Evolutionary conservation across 1,284 basidiomycete genomes (phyloP).

Genomic region (Pascua sp.): DNA sequence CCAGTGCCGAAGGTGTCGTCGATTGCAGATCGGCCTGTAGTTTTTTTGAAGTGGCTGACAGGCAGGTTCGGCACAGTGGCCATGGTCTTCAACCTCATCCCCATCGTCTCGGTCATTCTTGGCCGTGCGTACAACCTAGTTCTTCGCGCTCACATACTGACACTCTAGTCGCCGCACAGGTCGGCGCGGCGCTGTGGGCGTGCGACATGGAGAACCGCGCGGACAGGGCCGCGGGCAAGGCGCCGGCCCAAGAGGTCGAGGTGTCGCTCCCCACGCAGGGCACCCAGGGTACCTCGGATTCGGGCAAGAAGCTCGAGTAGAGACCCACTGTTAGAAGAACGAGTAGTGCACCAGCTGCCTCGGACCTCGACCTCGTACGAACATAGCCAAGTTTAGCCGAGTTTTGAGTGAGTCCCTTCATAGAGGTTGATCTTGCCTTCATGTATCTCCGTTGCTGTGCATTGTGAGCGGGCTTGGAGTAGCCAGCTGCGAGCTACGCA

Average conservation of each 20-base stretch:
- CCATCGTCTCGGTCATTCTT: conserved; percentile 58
- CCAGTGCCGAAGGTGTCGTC: conserved; percentile 17
- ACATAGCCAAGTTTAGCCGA: too few species aligned
- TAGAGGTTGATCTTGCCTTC: too few species aligned
- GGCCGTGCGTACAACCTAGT: conserved; percentile 15
- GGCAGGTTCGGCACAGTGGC: conserved; percentile 59
- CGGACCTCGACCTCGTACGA: too few species aligned
- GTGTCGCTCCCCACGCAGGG: conserved; percentile 1
- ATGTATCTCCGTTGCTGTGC: too few species aligned
- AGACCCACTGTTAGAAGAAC: too few species aligned
- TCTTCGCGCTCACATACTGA: background rate
- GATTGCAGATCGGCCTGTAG: too few species aligned
- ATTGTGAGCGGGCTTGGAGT: too few species aligned
- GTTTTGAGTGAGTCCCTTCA: too few species aligned
- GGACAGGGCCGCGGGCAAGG: background rate
- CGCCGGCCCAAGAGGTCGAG: background rate
- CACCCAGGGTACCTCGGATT: background rate
- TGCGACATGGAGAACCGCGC: conserved; percentile 49
- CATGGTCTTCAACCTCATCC: conserved; percentile 61
- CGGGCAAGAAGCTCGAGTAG: conserved; percentile 2
- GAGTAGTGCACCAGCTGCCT: too few species aligned
- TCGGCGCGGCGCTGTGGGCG: conserved; percentile 71
- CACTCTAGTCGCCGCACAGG: conserved; percentile 44
- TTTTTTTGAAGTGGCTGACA: too few species aligned
- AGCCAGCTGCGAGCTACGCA: too few species aligned